Evolutionary conservation across 257 asterid genomes (phyloP), one percentile per base, ranked within the genome.

Genomic region (Solanum okadae): DNA sequence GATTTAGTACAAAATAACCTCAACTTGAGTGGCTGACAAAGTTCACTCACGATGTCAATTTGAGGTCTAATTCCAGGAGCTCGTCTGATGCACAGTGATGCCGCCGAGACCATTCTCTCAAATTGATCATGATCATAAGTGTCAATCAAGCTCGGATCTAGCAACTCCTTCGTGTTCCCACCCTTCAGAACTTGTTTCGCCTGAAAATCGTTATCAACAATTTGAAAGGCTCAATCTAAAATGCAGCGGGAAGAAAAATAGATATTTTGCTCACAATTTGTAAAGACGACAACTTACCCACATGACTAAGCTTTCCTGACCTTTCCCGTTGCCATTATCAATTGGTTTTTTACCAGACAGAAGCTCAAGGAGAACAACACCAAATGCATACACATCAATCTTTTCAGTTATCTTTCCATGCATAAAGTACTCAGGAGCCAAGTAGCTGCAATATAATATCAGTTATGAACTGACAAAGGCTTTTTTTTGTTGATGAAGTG

Each of bases 301-400:
- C 93, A 94, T 91, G 25, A 96, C 97, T 93, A 96, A 92, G 93
- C 98, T 95, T 89, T 91, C 93, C 84, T 94, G 94, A 76, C 97
- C 99, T 88, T 93, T 93, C 35, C 94, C 93, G 37, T 83, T 91
- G 75, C 89, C 94, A 75, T 92, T 91, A 88, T 93, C 95, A 65
- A 96, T 95, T 68, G 99, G 98, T 89, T 93, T 95, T 91, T 95
- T 92, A 40, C 99, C 98, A 9, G 98, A 93, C 83, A 96, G 89
- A 87, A 96, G 96, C 93, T 96, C 99, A 73, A 96, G 98, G 46
- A 96, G 98, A 70, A 96, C 98, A 77, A 96, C 98, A 42, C 99
- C 99, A 90, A 93, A 96, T 83, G 99, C 98, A 90, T 94, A 96
- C 83, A 95, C 94, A 91, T 96, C 99, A 87, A 96, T 91, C 88